Evolutionary conservation across 805 yeast species (phyloP).

Genomic region (Brettanomyces bruxellensis): DNA sequence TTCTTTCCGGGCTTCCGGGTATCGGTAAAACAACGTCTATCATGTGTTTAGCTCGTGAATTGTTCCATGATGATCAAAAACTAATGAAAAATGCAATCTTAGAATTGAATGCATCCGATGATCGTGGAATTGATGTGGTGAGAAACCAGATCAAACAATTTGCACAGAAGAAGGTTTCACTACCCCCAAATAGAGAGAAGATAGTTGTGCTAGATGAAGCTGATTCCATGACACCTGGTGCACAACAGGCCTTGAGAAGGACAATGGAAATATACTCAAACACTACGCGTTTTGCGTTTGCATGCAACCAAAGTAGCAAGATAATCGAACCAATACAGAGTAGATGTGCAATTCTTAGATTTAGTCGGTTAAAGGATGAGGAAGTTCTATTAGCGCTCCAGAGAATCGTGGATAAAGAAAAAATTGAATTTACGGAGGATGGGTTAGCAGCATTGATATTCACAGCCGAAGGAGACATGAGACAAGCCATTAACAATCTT

Average conservation of each 20-base stretch:
- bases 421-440: slow-evolving; percentile 73
- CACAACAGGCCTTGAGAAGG: slow-evolving; percentile 90
- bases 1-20: slow-evolving; percentile 94
- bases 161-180: slow-evolving; percentile 85
- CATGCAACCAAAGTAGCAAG: slow-evolving; percentile 90
- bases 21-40: slow-evolving; percentile 95
- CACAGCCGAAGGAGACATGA: slow-evolving; percentile 97
- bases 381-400: slow-evolving; percentile 73
- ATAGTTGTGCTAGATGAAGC: slow-evolving; percentile 93
- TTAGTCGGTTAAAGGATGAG: slow-evolving; percentile 70
- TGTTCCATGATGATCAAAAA: slow-evolving; percentile 50
- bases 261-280: slow-evolving; percentile 94
- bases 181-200: slow-evolving; percentile 88
- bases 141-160: slow-evolving; percentile 89
- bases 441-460: slow-evolving; percentile 90
- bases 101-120: slow-evolving; percentile 94
- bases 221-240: slow-evolving; percentile 95
- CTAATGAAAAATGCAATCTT: slow-evolving; percentile 62
- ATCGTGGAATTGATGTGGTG: slow-evolving; percentile 95
- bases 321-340: slow-evolving; percentile 96
- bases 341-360: slow-evolving; percentile 90
- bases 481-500: slow-evolving; percentile 91
- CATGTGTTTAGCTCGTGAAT: slow-evolving; percentile 78
- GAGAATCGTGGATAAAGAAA: slow-evolving; percentile 60
- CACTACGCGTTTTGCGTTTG: slow-evolving; percentile 96